Evolutionary conservation across 2,329 filamentous ascomycete genomes (phyloP), one percentile per base, ranked within the genome.

Genomic region (Ceratocystis huliohia): DNA sequence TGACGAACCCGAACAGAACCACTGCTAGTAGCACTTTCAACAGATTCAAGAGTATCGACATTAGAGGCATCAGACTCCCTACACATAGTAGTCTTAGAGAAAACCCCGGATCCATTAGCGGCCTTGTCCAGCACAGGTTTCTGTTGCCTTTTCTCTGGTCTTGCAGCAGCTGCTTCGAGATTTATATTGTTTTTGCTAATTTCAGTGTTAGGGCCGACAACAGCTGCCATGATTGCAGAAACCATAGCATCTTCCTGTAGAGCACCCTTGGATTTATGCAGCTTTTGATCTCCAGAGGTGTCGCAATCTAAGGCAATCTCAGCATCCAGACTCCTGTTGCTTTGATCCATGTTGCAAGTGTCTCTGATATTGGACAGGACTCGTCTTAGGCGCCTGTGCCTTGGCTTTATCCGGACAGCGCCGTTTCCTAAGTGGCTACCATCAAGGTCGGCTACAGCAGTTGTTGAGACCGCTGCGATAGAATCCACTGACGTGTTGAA

Each of bases 301-400:
- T 41, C 37, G 22, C 22, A 25, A 53, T 22, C 17, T 5, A 28
- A 53, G 4, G 5, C 20, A 13, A 17, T 8, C 17, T 59, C 28
- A 8, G 30, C 8, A 37, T n/a, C 56, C 6, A n/a, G n/a, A 7
- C 56, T 25, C n/a, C 33, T 37, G 56, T n/a, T 59, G 30, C 56
- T 25, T 30, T 33, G 56, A 8, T 59, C 56, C 56, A 59, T 59
- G 56, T 59, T 59, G 17, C 33, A 37, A 3, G 30, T 25, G 22
- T 46, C 66, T 10, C 50, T 57, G 17, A 68, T 61, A 46, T 57
- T 68, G 3, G 66, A 68, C n/a, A 66, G 50, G 20, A 68, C 64
- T 22, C 61, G 61, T 33, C 64, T 50, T 28, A 68, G 61, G n/a
- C 66, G 64, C 25, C 41, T 63, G 61, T 41, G 46, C 41, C 61